phyloP scores from a whole-genome alignment of 2,329 filamentous ascomycete genomes.

The Drechslerella coelobrocha region DNA sequence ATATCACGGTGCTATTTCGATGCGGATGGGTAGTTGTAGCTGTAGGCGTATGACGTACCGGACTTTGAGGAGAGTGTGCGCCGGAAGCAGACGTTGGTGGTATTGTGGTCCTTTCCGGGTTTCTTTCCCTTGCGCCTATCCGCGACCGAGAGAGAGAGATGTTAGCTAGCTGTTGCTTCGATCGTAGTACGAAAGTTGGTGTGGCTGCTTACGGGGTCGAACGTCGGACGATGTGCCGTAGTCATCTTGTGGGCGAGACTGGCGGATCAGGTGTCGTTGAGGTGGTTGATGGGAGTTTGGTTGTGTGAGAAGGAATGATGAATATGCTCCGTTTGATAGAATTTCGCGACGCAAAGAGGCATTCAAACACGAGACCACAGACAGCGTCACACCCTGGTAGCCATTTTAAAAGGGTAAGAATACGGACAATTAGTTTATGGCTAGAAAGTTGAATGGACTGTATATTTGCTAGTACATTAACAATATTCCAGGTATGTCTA shows the following conservation, averaged over 20 bases:
- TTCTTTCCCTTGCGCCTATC: slow-evolving; percentile 87
- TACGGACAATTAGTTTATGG: too few species aligned
- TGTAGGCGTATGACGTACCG: slow-evolving; percentile 62
- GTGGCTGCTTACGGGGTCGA: slow-evolving; percentile 75
- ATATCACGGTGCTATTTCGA: too few species aligned
- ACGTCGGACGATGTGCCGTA: slow-evolving; percentile 81
- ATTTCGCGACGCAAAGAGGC: slow-evolving; percentile 4
- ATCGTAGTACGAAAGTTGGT: slow-evolving; percentile 3
- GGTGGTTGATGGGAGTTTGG: slow-evolving; percentile 5
- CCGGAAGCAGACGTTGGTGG: slow-evolving; percentile 92
- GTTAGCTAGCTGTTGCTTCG: not conserved
- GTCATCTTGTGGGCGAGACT: slow-evolving; percentile 57
- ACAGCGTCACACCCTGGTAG: not conserved
- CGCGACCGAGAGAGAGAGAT: not conserved
- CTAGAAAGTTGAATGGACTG: too few species aligned
- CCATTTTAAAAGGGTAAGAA: not conserved
- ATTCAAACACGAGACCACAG: not conserved
- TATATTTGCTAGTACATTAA: too few species aligned
- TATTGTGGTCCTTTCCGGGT: slow-evolving; percentile 90
- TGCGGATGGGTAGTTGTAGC: not conserved
- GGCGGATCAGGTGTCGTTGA: slow-evolving; percentile 6
- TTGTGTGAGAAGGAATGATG: slow-evolving; percentile 6
- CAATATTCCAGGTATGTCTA: too few species aligned
- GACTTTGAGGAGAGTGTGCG: slow-evolving; percentile 90
- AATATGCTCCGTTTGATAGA: not conserved